Percentiles rank a stretch among this genome's conserved stretches.
Evolutionary conservation across 192 early-diverging fungal genomes (phyloP).

Genomic region (Umbelopsis vinacea): DNA sequence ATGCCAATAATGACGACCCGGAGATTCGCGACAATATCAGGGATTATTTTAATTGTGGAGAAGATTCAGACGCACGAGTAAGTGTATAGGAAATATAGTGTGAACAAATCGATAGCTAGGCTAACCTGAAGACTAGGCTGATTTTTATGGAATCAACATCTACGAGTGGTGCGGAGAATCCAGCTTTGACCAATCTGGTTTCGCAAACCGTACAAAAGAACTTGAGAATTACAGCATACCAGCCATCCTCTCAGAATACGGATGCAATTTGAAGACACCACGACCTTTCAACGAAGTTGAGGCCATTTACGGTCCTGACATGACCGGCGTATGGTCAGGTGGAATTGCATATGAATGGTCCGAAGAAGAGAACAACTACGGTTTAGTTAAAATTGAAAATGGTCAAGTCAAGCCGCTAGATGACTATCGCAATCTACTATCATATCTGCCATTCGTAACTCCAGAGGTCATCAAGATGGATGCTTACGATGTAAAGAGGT

Average conservation of each 20-base stretch:
- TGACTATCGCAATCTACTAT: constrained; percentile 68
- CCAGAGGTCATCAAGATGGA: constrained; percentile 60
- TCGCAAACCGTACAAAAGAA: constrained; percentile 60
- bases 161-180: constrained; percentile 76
- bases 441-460: constrained; percentile 48
- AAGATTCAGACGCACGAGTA: constrained; percentile 47
- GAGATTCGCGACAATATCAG: constrained; percentile 64
- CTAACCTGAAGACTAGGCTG: constrained; percentile 41
- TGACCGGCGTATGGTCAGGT: constrained; percentile 68
- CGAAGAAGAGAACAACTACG: constrained; percentile 73
- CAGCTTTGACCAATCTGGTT: constrained; percentile 66
- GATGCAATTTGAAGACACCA: constrained; percentile 66
- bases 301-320: constrained; percentile 67
- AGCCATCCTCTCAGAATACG: constrained; percentile 72
- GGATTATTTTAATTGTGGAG: constrained; percentile 72
- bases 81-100: not conserved
- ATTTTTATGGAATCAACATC: constrained; percentile 76
- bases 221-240: constrained; percentile 61
- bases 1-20: constrained; percentile 72
- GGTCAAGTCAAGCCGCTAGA: constrained; percentile 43
- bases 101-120: not conserved
- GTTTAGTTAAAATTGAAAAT: constrained; percentile 57
- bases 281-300: constrained; percentile 70
- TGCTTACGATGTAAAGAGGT: constrained; percentile 45
- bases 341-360: constrained; percentile 76